Base-by-base conservation (phyloP, 1,284 basidiomycete species). In the Malassezia yamatoensis region DNA sequence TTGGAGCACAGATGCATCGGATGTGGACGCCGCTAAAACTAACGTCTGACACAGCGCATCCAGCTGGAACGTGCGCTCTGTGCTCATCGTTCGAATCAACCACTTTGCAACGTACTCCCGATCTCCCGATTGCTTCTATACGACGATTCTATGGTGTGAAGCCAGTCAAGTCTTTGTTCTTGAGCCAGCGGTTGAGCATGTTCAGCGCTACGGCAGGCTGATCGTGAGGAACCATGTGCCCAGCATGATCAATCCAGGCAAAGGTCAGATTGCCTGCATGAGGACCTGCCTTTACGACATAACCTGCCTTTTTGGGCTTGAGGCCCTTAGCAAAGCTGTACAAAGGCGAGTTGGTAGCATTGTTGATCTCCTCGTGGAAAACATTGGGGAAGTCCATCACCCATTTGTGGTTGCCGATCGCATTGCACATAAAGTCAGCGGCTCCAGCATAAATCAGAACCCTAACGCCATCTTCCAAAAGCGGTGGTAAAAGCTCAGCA, bases 371-470 rank as follows among this genome's bases (percentile, higher is more conserved):
- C 40, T 60, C 55, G 8, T 63, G 59, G 61, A 60, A 67, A 49
- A 57, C 51, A 5, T 64, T 68, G 51, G 65, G 50, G 58, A 74
- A 63, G 32, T 55, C 51, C 33, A 66, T 53, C 49, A 66, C 56
- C 72, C 72, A 74, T 36, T 62, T 56, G 39, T 63, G 58, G 59
- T 73, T 74, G 50, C 72, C 72, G 47, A 67, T 66, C 49, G 60
- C 64, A 59, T 68, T 66, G 60, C 71, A 74, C 66, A 76, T 85
- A 78, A 85, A 83, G 75, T 90, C 89, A 79, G 85, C 83, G 66
- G 86, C 85, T 21, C 87, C 88, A 53, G 87, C 86, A 68, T 90
- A 90, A 36, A 89, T 83, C 38, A 90, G 77, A 35, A 91, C 77
- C 53, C 86, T 78, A 48, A 90, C 79, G 40, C 86, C 86, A 57